These are phyloP conservation scores for Globisporangium irregulare DNA, from an alignment of 352 stramenopile species.

Conservation along the genomic window DNA sequence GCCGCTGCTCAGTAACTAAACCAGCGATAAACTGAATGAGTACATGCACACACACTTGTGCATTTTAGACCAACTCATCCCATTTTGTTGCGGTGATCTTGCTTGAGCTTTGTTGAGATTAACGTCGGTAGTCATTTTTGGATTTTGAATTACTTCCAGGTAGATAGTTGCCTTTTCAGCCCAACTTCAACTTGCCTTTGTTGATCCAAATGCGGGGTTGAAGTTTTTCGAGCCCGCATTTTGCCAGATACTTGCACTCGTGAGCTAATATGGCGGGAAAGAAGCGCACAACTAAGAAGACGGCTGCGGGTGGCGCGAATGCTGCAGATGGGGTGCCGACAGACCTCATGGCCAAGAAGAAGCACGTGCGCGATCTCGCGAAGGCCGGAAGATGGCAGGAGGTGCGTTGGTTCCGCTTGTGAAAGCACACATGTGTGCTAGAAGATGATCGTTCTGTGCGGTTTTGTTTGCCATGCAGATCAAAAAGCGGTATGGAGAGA, in stretches of 20 bases:
- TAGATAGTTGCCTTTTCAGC: constrained; percentile 6
- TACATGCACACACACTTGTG: not conserved
- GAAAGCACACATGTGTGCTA: not conserved
- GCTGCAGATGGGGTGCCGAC: constrained; percentile 2
- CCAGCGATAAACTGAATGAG: not conserved
- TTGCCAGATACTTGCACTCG: not conserved
- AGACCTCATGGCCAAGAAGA: constrained; percentile 63
- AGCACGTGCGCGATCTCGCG: constrained; percentile 68
- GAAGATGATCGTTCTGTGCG: too few relatives aligned
- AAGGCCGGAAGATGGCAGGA: constrained; percentile 45
- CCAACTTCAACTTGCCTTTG: constrained; percentile 14
- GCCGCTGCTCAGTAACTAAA: constrained; percentile 6
- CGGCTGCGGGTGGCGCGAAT: not conserved
- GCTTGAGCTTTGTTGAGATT: not conserved
- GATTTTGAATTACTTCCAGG: constrained; percentile 11
- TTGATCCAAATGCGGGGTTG: not conserved
- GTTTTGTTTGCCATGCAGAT: constrained; percentile 34
- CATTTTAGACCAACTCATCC: not conserved
- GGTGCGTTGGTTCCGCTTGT: constrained; percentile 24
- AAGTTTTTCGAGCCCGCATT: not conserved
- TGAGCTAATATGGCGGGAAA: constrained; percentile 23
- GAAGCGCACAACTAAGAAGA: constrained; percentile 22
- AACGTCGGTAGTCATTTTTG: constrained; percentile 1
- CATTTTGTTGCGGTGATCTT: not conserved
- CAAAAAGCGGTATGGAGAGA: constrained; percentile 55